Conservation (phyloP, 345 rosid species). For the Xanthoceras sorbifolium region DNA sequence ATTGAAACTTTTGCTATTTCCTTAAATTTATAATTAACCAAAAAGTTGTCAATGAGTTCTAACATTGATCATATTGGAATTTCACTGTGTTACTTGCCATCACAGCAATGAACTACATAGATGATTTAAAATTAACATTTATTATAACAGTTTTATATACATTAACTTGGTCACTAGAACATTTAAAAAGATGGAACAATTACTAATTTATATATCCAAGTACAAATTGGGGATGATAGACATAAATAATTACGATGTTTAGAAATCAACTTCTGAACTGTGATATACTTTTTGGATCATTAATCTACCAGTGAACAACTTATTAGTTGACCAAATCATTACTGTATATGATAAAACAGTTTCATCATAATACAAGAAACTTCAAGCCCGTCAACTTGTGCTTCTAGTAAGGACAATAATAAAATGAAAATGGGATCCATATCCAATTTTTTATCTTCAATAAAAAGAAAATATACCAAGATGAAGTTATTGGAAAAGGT, state of each 20-base stretch:
- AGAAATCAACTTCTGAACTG: neutral
- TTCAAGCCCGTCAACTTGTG: neutral
- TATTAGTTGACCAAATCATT: neutral
- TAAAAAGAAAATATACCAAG: neutral
- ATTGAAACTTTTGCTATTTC: neutral
- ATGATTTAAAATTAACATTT: neutral
- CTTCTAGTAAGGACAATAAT: neutral
- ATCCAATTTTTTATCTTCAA: neutral
- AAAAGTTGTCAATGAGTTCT: slow-evolving; percentile 3
- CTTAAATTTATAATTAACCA: slow-evolving; percentile 5
- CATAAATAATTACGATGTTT: neutral
- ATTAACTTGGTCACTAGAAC: neutral
- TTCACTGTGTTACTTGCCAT: neutral
- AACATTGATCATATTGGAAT: neutral
- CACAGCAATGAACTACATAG: neutral
- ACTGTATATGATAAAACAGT: neutral
- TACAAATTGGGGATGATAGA: neutral
- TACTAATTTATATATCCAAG: neutral
- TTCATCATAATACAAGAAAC: neutral
- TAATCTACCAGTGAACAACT: neutral
- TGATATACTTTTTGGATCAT: neutral
- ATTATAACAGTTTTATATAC: neutral
- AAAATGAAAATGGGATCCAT: neutral
- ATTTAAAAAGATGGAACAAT: neutral
- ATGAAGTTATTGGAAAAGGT: neutral